A percentile compares a stretch with the other conserved stretches of the same genome.
Evolutionary conservation across 2,329 filamentous ascomycete genomes (phyloP).

Genomic region (Aspergillus ruber): DNA sequence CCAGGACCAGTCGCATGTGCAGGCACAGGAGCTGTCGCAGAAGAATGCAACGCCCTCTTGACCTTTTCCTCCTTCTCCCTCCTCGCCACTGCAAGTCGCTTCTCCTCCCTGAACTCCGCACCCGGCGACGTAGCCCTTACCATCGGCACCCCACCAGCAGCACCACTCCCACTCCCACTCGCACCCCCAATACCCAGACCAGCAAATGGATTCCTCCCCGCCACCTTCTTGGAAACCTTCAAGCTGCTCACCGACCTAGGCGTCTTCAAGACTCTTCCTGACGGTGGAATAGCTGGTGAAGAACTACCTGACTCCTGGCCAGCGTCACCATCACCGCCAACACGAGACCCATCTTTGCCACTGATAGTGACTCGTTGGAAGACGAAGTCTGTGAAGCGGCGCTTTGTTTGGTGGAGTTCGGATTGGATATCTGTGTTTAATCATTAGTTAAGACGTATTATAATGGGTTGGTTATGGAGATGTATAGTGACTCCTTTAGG

Average conservation of each 20-base stretch:
- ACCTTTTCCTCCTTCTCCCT: constrained; percentile 26
- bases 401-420: constrained; percentile 39
- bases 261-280: neutral
- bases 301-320: constrained; percentile 11
- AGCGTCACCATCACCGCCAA: constrained; percentile 4
- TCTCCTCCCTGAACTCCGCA: constrained; percentile 33
- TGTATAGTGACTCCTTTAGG: constrained; percentile 7
- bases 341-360: neutral
- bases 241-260: constrained; percentile 26
- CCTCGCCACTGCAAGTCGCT: constrained; percentile 19
- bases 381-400: constrained; percentile 44
- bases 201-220: constrained; percentile 8
- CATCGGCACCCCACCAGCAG: constrained; percentile 24
- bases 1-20: neutral
- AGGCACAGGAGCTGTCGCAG: constrained; percentile 4
- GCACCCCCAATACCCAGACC: neutral
- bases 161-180: constrained; percentile 1
- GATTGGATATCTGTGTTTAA: constrained; percentile 38
- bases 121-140: constrained; percentile 39
- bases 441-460: constrained; percentile 5
- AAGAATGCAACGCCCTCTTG: constrained; percentile 19
- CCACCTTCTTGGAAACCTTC: constrained; percentile 11
- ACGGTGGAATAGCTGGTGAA: neutral
- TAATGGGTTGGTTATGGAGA: neutral
- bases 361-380: constrained; percentile 36